Conservation (phyloP, 192 early-diverging fungal genomes). For the Umbelopsis isabellina region DNA sequence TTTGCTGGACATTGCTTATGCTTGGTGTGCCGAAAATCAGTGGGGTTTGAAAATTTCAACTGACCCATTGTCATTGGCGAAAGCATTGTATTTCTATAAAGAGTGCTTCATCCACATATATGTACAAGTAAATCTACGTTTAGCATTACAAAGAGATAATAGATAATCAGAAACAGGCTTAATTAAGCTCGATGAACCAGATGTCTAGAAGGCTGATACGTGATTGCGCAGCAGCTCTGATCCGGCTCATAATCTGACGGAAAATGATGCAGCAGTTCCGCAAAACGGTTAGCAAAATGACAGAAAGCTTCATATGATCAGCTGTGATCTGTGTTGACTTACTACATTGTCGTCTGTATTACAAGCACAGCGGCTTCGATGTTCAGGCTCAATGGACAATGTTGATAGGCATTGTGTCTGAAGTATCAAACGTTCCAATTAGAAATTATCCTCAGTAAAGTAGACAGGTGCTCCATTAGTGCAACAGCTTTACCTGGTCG, state of each 20-base stretch:
- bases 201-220: slow-evolving; percentile 1
- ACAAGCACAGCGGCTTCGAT: slow-evolving; percentile 52
- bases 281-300: background rate
- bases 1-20: no score
- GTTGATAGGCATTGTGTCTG: slow-evolving; percentile 61
- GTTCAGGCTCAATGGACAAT: slow-evolving; percentile 59
- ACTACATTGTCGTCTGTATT: slow-evolving; percentile 54
- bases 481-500: background rate
- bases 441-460: background rate
- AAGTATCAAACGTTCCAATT: background rate
- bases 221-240: slow-evolving; percentile 21
- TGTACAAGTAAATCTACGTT: background rate
- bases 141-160: background rate
- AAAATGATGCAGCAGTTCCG: background rate
- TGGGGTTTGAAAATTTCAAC: no score
- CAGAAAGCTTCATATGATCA: no score
- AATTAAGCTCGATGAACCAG: background rate
- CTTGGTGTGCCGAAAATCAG: no score
- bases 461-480: no score
- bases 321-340: slow-evolving; percentile 7
- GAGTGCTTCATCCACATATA: no score
- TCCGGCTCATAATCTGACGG: slow-evolving; percentile 25
- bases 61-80: no score
- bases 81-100: no score
- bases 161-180: background rate